These are phyloP conservation scores for Avena atlantica DNA, from an alignment of 176 grass and related monocot species.

Conservation along the genomic window DNA sequence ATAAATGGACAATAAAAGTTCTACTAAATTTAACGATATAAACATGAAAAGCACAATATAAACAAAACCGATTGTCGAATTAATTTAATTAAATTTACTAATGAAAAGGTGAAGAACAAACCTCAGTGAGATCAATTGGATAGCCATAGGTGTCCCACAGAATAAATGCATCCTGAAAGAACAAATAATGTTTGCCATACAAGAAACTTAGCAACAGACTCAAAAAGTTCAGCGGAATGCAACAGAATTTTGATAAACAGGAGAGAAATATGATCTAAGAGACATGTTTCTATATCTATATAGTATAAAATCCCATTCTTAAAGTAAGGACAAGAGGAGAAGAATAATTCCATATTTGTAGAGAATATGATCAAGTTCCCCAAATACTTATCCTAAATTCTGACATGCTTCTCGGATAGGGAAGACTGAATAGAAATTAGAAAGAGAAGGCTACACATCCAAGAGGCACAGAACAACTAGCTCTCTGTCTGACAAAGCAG, in stretches of 20 bases:
- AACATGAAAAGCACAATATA: neutral
- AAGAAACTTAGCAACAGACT: conserved; percentile 7
- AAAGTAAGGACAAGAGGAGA: neutral
- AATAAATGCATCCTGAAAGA: conserved; percentile 88
- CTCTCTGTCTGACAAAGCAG: neutral
- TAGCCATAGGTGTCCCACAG: conserved; percentile 97
- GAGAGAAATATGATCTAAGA: conserved; percentile 13
- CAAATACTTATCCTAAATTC: neutral
- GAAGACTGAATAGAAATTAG: neutral
- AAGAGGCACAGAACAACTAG: conserved; percentile 21
- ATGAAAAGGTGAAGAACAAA: conserved; percentile 49
- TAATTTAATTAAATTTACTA: conserved; percentile 10
- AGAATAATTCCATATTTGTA: neutral
- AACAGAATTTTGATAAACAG: neutral
- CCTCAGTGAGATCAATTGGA: conserved; percentile 97
- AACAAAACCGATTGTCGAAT: neutral
- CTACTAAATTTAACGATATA: neutral
- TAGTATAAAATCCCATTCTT: neutral
- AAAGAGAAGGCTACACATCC: neutral
- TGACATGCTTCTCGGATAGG: neutral
- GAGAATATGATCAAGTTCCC: neutral
- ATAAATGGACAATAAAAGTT: conserved; percentile 28
- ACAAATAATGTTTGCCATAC: conserved; percentile 5
- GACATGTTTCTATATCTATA: neutral
- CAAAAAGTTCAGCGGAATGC: neutral